Conservation (phyloP, 2,329 filamentous ascomycete genomes). For the Pseudogymnoascus sp. region DNA sequence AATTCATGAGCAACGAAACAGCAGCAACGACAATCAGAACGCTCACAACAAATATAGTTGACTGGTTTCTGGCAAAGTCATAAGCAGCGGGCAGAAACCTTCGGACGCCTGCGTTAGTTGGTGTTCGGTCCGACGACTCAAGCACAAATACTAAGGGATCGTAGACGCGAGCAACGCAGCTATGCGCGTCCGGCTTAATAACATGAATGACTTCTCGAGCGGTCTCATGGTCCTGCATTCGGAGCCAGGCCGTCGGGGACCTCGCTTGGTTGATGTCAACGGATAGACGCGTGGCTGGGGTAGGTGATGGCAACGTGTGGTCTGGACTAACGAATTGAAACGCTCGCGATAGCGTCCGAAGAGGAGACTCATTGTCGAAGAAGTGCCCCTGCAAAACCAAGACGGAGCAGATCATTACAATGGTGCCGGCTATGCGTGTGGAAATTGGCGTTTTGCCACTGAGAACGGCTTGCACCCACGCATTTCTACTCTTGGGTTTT, state of each 20-base stretch:
- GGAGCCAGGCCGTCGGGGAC: constrained; percentile 68
- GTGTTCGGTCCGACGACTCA: constrained; percentile 57
- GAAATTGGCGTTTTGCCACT: constrained; percentile 59
- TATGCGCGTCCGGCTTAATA: constrained; percentile 62
- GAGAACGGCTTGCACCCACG: constrained; percentile 54
- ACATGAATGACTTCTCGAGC: constrained; percentile 69
- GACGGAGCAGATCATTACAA: constrained; percentile 64
- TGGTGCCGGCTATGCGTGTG: constrained; percentile 65
- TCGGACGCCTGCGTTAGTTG: constrained; percentile 35
- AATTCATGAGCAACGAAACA: constrained; percentile 64
- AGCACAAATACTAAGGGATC: constrained; percentile 67
- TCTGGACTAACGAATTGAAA: constrained; percentile 16
- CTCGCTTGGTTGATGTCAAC: constrained; percentile 63
- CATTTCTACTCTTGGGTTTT: constrained; percentile 31
- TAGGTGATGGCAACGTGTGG: constrained; percentile 10
- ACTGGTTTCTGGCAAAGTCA: constrained; percentile 57
- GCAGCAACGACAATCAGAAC: constrained; percentile 55
- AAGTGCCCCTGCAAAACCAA: constrained; percentile 72
- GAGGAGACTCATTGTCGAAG: constrained; percentile 49
- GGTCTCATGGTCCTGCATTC: constrained; percentile 69
- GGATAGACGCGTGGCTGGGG: constrained; percentile 35
- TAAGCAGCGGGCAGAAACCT: constrained; percentile 50
- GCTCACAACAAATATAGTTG: constrained; percentile 51
- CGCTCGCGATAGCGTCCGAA: constrained; percentile 30
- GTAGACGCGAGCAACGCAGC: constrained; percentile 65